Base-by-base conservation (phyloP, 805 yeast genomes). In the Nakazawaea sp. region DNA sequence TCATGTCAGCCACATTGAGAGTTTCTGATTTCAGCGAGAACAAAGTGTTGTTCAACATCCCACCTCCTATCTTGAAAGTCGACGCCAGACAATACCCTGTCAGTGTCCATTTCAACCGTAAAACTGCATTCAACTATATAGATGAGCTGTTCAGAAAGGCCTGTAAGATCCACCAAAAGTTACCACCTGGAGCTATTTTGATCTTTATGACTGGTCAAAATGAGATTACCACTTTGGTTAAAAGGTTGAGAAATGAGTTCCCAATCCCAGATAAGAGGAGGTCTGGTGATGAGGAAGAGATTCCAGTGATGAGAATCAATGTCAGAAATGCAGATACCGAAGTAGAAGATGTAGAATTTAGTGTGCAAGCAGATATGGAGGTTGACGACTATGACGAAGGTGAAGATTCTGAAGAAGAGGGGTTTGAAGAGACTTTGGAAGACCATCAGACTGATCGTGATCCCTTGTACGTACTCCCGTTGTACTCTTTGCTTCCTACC, bases 1-100 rank as follows among this genome's bases (percentile, higher is more conserved):
- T 92, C 49, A 92, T 92, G 99, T 89, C 97, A 30, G 99, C 99
- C 13, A 92, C 99, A 0, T 68, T 92, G 42, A 70, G 97, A 49
- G 97, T 92, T 1, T 62, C 90, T 12, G 99, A 92, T 56, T 92
- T 92, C 53, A 77, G 96, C 36, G 95, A 88, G 50, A 92, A 92
- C 56, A 54, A 59, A 12, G 59, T 68, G 2, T 62, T 94, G 23
- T 92, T 94, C 51, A 58, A 67, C 13, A 49, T 52, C 0, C 78
- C 84, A 0, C 98, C 98, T 1, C 98, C 98, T 2, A 75, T 94
- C 25, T 61, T 94, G 26, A 81, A 81, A 46, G 88, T 92, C 11
- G 90, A 84, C 36, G 95, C 97, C 0, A 75, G 99, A 56, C 97
- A 90, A 53, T 88, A 72, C 51, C 96, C 98, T 0, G 97, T 92